Evolutionary conservation across 2,329 filamentous ascomycete genomes (phyloP).

Genomic region (Epichloe scottii): DNA sequence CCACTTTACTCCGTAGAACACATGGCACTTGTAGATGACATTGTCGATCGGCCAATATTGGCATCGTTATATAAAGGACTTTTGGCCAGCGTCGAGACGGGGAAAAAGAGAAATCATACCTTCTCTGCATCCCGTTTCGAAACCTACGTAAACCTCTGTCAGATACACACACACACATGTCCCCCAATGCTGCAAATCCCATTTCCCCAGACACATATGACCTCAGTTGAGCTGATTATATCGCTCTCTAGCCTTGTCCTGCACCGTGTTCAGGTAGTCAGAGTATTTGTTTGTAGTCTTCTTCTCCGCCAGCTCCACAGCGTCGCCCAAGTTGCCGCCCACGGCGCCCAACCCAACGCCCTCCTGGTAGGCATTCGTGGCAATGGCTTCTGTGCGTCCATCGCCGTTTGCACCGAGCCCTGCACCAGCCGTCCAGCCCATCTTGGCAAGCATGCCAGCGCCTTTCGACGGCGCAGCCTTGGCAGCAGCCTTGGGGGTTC

Average conservation of each 20-base stretch:
- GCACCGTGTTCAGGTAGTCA: slow-evolving; percentile 51
- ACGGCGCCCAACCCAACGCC: slow-evolving; percentile 59
- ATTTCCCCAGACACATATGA: no score
- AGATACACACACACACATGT: no score
- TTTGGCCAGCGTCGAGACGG: no score
- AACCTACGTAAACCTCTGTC: no score
- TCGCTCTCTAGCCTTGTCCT: slow-evolving; percentile 53
- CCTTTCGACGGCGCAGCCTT: slow-evolving; percentile 43
- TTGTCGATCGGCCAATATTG: no score
- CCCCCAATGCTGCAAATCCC: no score
- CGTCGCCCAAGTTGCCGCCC: slow-evolving; percentile 58
- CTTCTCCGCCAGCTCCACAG: slow-evolving; percentile 47
- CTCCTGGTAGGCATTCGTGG: slow-evolving; percentile 51
- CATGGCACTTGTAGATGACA: no score
- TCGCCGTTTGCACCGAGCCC: slow-evolving; percentile 52
- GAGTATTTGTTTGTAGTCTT: slow-evolving; percentile 47
- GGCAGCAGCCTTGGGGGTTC: slow-evolving; percentile 10
- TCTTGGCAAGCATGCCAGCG: slow-evolving; percentile 56
- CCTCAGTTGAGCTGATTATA: slow-evolving; percentile 39
- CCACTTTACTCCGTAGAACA: no score
- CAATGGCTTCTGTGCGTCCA: slow-evolving; percentile 51
- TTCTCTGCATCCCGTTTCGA: no score
- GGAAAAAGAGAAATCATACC: no score
- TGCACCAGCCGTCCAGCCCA: slow-evolving; percentile 56
- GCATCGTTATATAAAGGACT: no score